These are phyloP conservation scores for Aspergillus sp. DNA, from an alignment of 2,329 filamentous ascomycete genomes.

Conservation along the genomic window DNA sequence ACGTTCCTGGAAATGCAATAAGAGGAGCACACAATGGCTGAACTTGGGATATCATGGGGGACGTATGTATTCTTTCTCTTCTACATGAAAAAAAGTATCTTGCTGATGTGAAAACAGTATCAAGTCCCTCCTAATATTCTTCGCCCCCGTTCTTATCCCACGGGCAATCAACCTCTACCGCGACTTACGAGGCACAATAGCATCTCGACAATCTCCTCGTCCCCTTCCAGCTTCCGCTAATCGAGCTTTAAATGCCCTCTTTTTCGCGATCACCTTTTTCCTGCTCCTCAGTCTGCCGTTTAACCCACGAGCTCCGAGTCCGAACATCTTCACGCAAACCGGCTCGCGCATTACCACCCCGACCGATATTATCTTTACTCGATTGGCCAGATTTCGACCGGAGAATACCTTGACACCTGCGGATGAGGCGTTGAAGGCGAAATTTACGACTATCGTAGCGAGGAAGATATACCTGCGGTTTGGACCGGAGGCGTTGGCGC, in stretches of 20 bases:
- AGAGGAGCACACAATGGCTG: conserved; percentile 17
- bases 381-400: conserved; percentile 49
- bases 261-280: conserved; percentile 47
- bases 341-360: conserved; percentile 77
- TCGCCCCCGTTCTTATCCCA: conserved; percentile 37
- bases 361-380: conserved; percentile 75
- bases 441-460: conserved; percentile 64
- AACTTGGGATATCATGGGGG: conserved; percentile 23
- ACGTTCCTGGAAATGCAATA: background rate
- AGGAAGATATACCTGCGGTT: conserved; percentile 76
- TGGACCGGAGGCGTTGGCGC: conserved; percentile 65
- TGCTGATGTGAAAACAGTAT: conserved; percentile 23
- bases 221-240: conserved; percentile 28
- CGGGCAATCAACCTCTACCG: conserved; percentile 33
- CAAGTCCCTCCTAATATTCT: conserved; percentile 38
- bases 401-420: conserved; percentile 35
- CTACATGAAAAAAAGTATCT: background rate
- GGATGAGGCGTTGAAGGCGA: conserved; percentile 61
- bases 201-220: conserved; percentile 31
- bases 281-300: conserved; percentile 63
- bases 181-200: conserved; percentile 25
- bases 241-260: conserved; percentile 44
- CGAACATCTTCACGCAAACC: conserved; percentile 71
- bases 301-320: conserved; percentile 44
- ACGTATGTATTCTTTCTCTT: conserved; percentile 20